Evolutionary conservation across 176 grass and related monocot species (phyloP).

Genomic region (Musa beccarii): DNA sequence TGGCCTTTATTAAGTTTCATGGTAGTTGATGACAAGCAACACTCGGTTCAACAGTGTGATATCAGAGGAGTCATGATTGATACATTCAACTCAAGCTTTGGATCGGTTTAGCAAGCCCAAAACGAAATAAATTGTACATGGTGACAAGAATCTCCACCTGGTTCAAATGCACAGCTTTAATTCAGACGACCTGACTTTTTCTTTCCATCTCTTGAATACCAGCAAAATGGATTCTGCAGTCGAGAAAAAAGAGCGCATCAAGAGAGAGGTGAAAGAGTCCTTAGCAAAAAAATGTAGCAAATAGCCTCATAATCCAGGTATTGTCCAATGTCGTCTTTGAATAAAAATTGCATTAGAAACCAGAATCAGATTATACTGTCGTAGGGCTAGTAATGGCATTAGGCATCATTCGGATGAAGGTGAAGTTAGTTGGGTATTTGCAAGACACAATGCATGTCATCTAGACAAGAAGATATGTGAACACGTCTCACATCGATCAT

Average conservation of each 20-base stretch:
- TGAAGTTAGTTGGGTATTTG: too few relatives aligned
- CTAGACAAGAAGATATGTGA: too few relatives aligned
- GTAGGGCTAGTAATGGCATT: too few relatives aligned
- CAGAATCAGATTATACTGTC: background rate
- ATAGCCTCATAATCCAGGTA: background rate
- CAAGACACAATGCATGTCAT: too few relatives aligned
- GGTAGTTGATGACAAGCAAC: background rate
- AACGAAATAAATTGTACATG: background rate
- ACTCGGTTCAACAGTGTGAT: background rate
- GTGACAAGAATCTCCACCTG: background rate
- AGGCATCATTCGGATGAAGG: too few relatives aligned
- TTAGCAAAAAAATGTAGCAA: background rate
- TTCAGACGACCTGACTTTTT: background rate
- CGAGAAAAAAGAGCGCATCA: slow-evolving; percentile 9
- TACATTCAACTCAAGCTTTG: slow-evolving; percentile 7
- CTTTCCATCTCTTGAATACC: slow-evolving; percentile 24
- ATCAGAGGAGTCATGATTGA: background rate
- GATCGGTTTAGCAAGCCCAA: slow-evolving; percentile 1
- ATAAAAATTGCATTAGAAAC: background rate
- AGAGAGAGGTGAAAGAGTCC: background rate
- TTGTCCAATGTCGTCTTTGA: background rate
- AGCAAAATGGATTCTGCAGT: slow-evolving; percentile 64
- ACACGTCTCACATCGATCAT: too few relatives aligned
- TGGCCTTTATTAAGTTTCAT: background rate
- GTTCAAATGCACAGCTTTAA: slow-evolving; percentile 1